These are phyloP conservation scores for Penicillium sp. DNA, from an alignment of 2,329 filamentous ascomycete species.

Conservation along the genomic window DNA sequence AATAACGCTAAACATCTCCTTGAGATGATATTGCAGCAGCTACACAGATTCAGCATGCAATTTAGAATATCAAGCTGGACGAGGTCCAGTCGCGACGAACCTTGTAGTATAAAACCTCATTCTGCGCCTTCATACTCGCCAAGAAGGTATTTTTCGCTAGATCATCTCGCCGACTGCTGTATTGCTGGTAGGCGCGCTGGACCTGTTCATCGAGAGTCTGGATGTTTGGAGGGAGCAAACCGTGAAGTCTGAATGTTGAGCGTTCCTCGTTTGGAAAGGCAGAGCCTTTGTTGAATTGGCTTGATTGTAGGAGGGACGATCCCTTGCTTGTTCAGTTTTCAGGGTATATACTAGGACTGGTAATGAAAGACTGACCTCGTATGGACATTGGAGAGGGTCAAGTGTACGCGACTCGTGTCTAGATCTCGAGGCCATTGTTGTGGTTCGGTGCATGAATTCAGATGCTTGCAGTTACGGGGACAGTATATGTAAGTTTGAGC, in stretches of 20 bases:
- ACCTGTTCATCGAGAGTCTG: conserved; percentile 73
- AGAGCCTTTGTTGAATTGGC: conserved; percentile 77
- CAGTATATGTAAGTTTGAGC: no score
- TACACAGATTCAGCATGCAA: no score
- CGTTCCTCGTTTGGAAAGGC: conserved; percentile 68
- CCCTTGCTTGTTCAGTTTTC: conserved; percentile 6
- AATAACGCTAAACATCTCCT: conserved; percentile 85
- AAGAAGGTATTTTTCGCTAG: conserved; percentile 84
- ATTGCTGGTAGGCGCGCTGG: conserved; percentile 74
- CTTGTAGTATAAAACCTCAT: conserved; percentile 73
- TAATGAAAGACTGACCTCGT: conserved; percentile 24
- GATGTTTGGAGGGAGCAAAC: conserved; percentile 64
- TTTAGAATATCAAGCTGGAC: no score
- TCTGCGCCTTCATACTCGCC: conserved; percentile 78
- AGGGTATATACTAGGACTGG: no score
- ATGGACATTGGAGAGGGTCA: conserved; percentile 28
- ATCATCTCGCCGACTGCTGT: conserved; percentile 55
- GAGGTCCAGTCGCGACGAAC: conserved; percentile 44
- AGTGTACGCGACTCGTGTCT: conserved; percentile 29
- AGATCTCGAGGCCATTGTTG: conserved; percentile 24
- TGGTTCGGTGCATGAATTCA: no score
- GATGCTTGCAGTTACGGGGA: neutral
- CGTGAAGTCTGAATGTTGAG: conserved; percentile 61
- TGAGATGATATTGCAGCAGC: conserved; percentile 69
- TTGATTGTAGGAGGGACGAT: conserved; percentile 52